Base-by-base conservation (phyloP, 768 basidiomycete genomes). In the Crucibulum laeve region DNA sequence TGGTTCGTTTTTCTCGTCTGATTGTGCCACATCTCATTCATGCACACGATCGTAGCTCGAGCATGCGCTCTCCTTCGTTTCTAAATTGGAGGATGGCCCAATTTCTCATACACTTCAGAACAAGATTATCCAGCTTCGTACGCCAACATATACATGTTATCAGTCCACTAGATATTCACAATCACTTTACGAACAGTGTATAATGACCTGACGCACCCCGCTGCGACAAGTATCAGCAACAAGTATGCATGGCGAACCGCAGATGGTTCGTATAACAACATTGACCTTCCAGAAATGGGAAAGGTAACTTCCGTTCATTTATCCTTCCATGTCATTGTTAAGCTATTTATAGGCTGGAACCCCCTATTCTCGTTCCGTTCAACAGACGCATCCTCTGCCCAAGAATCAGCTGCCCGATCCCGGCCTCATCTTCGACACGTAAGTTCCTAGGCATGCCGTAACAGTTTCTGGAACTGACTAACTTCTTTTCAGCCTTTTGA, bases 311-410 rank as follows among this genome's bases (percentile, higher is more conserved):
- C 17, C 25, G 34, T 28, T 46, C 10, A 25, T 37, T 21, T 13
- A 30, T 2, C 23, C 4, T 13, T 33, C 23, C 44, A 19, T 22
- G 35, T 40, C 38, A 38, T 46, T 18, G 30, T 40, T 22, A 10
- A 6, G 18, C 25, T 36, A 3, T 38, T 11, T 48, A 24, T 40
- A 73, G 67, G 87, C 90, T 2, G 78, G 80, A 4, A 80, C 74
- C 10, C 83, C 90, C 0, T 92, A 92, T 57, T 74, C 87, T n/a
- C 79, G 90, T 18, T 90, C 84, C 36, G 91, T 91, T 18, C 84
- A 87, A 51, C 82, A 86, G 56, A 58, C 44, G 1, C 73, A 83
- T 47, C 75, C 85, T 2, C 65, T 88, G 2, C 83, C 88, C 0
- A 65, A 56, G 35, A 77, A 84, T 53, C 77, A 81, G 45, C 68